phyloP scores from a whole-genome alignment of 2,329 filamentous ascomycete species.

The Colletotrichum cereale region DNA sequence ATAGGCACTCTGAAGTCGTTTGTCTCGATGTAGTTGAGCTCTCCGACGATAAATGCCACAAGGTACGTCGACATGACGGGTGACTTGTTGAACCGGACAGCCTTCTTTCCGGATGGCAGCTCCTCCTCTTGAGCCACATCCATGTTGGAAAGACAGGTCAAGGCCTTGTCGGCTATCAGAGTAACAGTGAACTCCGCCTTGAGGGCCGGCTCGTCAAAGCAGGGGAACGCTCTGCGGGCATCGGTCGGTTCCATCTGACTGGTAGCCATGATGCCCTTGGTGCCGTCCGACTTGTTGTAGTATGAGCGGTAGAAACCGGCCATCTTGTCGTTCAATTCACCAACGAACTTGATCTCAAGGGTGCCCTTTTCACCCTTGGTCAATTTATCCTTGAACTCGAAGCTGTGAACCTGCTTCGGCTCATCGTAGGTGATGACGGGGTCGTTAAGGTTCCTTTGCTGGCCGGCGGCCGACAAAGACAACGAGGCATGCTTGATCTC shows the following conservation, averaged over 20 bases:
- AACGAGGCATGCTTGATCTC: constrained; percentile 76
- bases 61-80: constrained; percentile 97
- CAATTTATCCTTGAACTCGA: constrained; percentile 81
- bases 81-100: constrained; percentile 91
- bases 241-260: constrained; percentile 98
- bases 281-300: constrained; percentile 86
- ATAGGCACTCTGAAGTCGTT: constrained; percentile 92
- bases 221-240: constrained; percentile 91
- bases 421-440: constrained; percentile 81
- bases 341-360: constrained; percentile 74
- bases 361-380: constrained; percentile 80
- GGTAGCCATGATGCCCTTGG: constrained; percentile 85
- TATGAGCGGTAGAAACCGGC: constrained; percentile 97
- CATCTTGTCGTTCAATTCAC: constrained; percentile 92
- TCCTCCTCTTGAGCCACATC: constrained; percentile 82
- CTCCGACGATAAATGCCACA: constrained; percentile 91
- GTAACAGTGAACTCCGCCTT: constrained; percentile 95
- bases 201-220: constrained; percentile 94
- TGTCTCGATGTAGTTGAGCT: constrained; percentile 94
- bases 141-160: constrained; percentile 98
- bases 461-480: constrained; percentile 34
- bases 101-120: constrained; percentile 70
- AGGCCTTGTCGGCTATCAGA: constrained; percentile 87
- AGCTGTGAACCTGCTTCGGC: constrained; percentile 82
- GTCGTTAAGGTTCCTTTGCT: constrained; percentile 64